phyloP scores from a whole-genome alignment of 1,284 basidiomycete genomes.

The Leccinum variabile region DNA sequence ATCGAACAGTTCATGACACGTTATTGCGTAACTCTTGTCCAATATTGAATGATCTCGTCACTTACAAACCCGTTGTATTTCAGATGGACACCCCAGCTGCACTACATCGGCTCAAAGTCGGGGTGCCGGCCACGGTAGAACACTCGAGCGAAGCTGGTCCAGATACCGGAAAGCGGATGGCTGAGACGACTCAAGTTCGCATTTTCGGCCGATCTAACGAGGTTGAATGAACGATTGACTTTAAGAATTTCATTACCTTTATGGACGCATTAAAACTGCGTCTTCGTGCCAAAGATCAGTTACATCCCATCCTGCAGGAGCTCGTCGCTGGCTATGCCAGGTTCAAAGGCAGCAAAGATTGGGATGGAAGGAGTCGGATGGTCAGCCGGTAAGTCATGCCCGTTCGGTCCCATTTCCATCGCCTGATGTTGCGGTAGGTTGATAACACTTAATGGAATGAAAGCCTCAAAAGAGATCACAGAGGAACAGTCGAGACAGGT shows the following conservation, averaged over 20 bases:
- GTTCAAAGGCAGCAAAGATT: constrained; percentile 91
- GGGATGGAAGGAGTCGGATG: constrained; percentile 93
- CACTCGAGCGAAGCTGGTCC: constrained; percentile 81
- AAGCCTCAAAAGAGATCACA: constrained; percentile 93
- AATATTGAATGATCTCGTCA: not conserved
- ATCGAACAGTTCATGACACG: constrained; percentile 91
- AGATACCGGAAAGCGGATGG: constrained; percentile 96
- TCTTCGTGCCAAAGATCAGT: constrained; percentile 92
- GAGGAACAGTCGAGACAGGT: constrained; percentile 96
- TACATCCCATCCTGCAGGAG: constrained; percentile 93
- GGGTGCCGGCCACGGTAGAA: constrained; percentile 95
- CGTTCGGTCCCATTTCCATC: not conserved
- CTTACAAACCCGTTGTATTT: not conserved
- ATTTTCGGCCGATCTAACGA: not conserved
- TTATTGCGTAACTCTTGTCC: constrained; percentile 60
- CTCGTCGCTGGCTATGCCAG: constrained; percentile 90
- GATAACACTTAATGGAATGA: constrained; percentile 95
- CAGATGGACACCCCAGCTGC: constrained; percentile 97
- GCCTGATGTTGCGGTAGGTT: constrained; percentile 56
- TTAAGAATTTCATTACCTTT: constrained; percentile 93
- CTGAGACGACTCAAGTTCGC: constrained; percentile 91
- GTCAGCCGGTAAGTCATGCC: constrained; percentile 75
- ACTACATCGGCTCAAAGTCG: constrained; percentile 85
- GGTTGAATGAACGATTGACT: constrained; percentile 3
- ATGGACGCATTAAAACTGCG: constrained; percentile 97